Base-by-base conservation (phyloP, 805 yeast genomes). In the Brettanomyces bruxellensis region DNA sequence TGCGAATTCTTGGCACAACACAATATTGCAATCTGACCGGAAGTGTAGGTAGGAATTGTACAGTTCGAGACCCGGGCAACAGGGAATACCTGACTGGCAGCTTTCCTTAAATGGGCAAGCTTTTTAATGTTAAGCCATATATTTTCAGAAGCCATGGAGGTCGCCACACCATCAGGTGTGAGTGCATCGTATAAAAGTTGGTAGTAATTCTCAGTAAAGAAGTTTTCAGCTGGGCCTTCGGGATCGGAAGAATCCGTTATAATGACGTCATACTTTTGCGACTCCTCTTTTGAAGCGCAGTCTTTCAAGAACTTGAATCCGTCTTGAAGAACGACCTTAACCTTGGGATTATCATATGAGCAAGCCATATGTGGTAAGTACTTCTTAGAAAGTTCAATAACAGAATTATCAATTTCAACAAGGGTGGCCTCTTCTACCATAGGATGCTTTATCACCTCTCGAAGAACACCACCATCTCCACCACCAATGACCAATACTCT, bases 181-280 rank as follows among this genome's bases (percentile, higher is more conserved):
- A 89, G 72, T 4, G 93, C 85, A 48, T 75, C 72, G 50, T 69
- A 57, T 47, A 90, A 68, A 46, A 89, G 67, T 56, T 78, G 70
- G 65, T 88, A 89, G 67, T 89, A 89, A 47, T 75, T 78, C 49
- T 74, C 72, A 62, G 87, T 86, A 69, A 89, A 89, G 55, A 89
- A 85, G 18, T 85, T 85, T 56, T 82, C 95, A 1, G 97, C 97
- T 5, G 97, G 97, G 5, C 68, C 96, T 56, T 89, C 96, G 1
- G 96, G 96, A 64, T 89, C 97, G 2, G 95, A 83, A 2, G 95
- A 86, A 63, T 89, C 97, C 14, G 95, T 86, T 50, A 89, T 87
- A 49, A 89, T 86, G 32, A 90, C 82, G 63, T 89, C 96, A 59
- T 72, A 89, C 53, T 76, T 76, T 34, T 71, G 71, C 7, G 59